A percentile compares a stretch with the other conserved stretches of the same genome.
Conservation (phyloP, 208 protist genomes). For the Trypanosoma theileri region DNA sequence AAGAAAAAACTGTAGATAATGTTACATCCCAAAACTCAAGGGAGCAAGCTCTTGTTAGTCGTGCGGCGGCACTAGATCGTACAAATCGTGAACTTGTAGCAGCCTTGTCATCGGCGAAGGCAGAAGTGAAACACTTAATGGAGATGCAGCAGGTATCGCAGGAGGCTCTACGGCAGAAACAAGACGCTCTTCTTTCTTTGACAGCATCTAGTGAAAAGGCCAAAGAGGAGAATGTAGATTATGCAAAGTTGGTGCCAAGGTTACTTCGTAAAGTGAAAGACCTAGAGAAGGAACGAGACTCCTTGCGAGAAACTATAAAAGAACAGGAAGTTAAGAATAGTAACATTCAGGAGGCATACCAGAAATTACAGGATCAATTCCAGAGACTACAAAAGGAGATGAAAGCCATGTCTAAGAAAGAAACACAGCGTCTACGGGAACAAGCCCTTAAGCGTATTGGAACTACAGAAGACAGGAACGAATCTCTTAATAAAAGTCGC, state of each 20-base stretch:
- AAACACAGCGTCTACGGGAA: conserved; percentile 25
- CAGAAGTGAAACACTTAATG: conserved; percentile 16
- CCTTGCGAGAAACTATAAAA: conserved; percentile 29
- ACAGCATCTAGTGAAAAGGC: conserved; percentile 27
- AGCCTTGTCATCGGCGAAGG: conserved; percentile 16
- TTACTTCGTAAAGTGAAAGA: conserved; percentile 40
- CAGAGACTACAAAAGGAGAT: conserved; percentile 16
- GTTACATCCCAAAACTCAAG: conserved; percentile 10
- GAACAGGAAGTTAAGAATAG: conserved; percentile 3
- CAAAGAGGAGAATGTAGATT: conserved; percentile 42
- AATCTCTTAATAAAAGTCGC: not conserved
- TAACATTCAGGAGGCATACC: conserved; percentile 6
- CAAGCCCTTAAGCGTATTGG: conserved; percentile 18
- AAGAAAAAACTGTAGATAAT: not conserved
- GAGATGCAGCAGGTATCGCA: conserved; percentile 25
- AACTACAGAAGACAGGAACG: not conserved
- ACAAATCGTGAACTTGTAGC: conserved; percentile 19
- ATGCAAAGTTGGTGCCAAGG: conserved; percentile 42
- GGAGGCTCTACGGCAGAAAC: conserved; percentile 34
- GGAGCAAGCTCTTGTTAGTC: conserved; percentile 31
- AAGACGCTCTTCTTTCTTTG: conserved; percentile 23
- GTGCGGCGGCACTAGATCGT: conserved; percentile 30
- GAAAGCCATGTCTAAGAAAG: conserved; percentile 3
- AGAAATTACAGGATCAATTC: conserved; percentile 14
- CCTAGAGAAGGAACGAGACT: conserved; percentile 38